Conservation (phyloP, 345 rosid species). For the Sapria himalayana region DNA sequence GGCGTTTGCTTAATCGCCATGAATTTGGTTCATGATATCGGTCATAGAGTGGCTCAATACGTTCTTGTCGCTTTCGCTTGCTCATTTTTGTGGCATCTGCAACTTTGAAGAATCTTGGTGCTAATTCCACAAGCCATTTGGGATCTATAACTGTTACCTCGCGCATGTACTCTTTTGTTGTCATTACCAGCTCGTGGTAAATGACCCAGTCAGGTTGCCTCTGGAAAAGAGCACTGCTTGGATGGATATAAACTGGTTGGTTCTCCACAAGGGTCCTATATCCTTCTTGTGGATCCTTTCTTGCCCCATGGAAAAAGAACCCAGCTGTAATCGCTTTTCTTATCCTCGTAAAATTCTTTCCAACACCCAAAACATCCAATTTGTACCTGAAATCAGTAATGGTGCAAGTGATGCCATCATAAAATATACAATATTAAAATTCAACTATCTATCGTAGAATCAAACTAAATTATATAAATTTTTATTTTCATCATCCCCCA, state of each 20-base stretch:
- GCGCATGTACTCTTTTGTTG: constrained; percentile 81
- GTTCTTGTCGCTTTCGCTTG: constrained; percentile 78
- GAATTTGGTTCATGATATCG: constrained; percentile 83
- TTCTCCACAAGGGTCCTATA: constrained; percentile 70
- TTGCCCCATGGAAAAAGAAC: constrained; percentile 64
- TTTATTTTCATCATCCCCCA: no score
- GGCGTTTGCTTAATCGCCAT: constrained; percentile 69
- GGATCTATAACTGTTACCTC: constrained; percentile 80
- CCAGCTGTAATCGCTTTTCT: constrained; percentile 83
- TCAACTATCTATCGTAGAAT: no score
- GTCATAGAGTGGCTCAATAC: constrained; percentile 69
- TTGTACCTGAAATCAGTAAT: constrained; percentile 43
- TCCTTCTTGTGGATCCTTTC: constrained; percentile 82
- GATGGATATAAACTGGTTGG: constrained; percentile 74
- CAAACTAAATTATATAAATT: no score
- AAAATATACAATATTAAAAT: no score
- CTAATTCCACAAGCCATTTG: constrained; percentile 78
- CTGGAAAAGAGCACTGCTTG: constrained; percentile 80
- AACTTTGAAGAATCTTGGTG: constrained; percentile 76
- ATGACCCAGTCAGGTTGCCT: constrained; percentile 95
- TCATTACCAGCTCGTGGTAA: constrained; percentile 84
- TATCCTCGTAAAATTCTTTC: constrained; percentile 52
- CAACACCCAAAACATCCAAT: constrained; percentile 60
- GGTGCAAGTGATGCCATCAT: no score
- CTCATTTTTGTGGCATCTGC: constrained; percentile 77